Evolutionary conservation across 768 basidiomycete species (phyloP).

Genomic region (Lactifluus subvellereus): DNA sequence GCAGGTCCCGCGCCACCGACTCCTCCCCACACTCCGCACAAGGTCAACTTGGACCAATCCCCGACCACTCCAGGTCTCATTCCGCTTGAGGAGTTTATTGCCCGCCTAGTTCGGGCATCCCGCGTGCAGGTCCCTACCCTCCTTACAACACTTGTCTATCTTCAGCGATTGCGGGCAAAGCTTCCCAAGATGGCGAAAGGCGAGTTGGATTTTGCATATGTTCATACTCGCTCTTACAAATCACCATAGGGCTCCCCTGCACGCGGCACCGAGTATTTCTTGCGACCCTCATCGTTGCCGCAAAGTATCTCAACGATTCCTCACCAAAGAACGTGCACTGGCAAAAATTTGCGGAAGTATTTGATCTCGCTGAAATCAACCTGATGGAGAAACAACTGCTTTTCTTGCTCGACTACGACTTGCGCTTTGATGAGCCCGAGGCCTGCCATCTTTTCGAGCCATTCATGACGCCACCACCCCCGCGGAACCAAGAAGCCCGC

Average conservation of each 20-base stretch:
- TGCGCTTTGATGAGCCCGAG: conserved; percentile 83
- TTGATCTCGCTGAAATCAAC: conserved; percentile 78
- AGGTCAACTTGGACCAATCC: conserved; percentile 34
- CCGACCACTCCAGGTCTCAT: conserved; percentile 41
- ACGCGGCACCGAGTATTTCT: conserved; percentile 95
- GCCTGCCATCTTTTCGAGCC: conserved; percentile 61
- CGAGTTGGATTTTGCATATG: conserved; percentile 33
- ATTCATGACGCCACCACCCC: conserved; percentile 41
- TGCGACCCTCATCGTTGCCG: conserved; percentile 89
- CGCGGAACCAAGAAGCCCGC: conserved; percentile 37
- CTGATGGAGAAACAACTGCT: conserved; percentile 97
- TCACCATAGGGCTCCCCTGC: conserved; percentile 62
- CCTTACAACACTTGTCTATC: conserved; percentile 85
- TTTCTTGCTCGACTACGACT: conserved; percentile 85
- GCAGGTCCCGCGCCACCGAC: conserved; percentile 44
- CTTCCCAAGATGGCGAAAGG: conserved; percentile 83
- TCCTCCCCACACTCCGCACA: conserved; percentile 63
- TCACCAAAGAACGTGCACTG: conserved; percentile 94
- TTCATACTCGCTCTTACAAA: not conserved
- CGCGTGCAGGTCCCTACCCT: conserved; percentile 90
- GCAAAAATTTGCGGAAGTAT: conserved; percentile 70
- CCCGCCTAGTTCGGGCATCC: conserved; percentile 67
- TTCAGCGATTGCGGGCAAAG: conserved; percentile 77
- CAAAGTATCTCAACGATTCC: conserved; percentile 97
- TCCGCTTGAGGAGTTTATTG: conserved; percentile 79